Percentiles rank a stretch among this genome's conserved stretches.
Evolutionary conservation across 176 grass and related monocot genomes (phyloP).

Genomic region (Pharus latifolius): DNA sequence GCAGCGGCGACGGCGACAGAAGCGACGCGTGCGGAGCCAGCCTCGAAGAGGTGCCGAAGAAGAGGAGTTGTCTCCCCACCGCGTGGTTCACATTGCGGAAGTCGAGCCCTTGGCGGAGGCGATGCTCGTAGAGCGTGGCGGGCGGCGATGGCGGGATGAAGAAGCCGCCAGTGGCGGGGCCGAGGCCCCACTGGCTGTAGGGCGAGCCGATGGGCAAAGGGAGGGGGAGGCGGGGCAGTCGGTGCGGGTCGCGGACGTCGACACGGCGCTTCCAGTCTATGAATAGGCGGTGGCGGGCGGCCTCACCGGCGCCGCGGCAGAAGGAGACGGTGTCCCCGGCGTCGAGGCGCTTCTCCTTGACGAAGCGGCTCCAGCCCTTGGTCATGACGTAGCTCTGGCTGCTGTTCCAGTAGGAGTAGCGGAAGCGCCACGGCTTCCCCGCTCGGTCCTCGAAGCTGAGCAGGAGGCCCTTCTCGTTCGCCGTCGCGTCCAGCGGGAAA

Average conservation of each 20-base stretch:
- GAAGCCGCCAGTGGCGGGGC: slow-evolving; percentile 16
- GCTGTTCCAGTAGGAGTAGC: slow-evolving; percentile 99
- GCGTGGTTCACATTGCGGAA: slow-evolving; percentile 22
- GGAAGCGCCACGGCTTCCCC: slow-evolving; percentile 95
- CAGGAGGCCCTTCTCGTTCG: slow-evolving; percentile 74
- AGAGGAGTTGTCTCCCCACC: slow-evolving; percentile 26
- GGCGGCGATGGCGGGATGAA: slow-evolving; percentile 53
- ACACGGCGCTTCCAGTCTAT: slow-evolving; percentile 86
- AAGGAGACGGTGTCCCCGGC: slow-evolving; percentile 93
- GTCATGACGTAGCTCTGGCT: slow-evolving; percentile 99
- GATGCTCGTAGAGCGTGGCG: slow-evolving; percentile 77
- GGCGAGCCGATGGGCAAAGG: slow-evolving; percentile 18
- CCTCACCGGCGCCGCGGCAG: slow-evolving; percentile 56
- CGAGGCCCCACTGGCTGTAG: slow-evolving; percentile 30
- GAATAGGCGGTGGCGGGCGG: slow-evolving; percentile 52
- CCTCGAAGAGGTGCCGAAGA: slow-evolving; percentile 31
- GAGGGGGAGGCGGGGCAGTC: slow-evolving; percentile 31
- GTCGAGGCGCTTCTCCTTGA: slow-evolving; percentile 95
- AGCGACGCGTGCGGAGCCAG: slow-evolving; percentile 23
- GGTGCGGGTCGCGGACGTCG: slow-evolving; percentile 33
- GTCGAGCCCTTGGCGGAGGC: slow-evolving; percentile 43
- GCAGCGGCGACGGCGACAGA: slow-evolving; percentile 24
- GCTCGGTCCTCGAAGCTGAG: slow-evolving; percentile 83
- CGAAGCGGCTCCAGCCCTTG: slow-evolving; percentile 98
- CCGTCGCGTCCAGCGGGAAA: slow-evolving; percentile 72